Base-by-base conservation (phyloP, 192 early-diverging fungal genomes). In the Coemansia sp. region DNA sequence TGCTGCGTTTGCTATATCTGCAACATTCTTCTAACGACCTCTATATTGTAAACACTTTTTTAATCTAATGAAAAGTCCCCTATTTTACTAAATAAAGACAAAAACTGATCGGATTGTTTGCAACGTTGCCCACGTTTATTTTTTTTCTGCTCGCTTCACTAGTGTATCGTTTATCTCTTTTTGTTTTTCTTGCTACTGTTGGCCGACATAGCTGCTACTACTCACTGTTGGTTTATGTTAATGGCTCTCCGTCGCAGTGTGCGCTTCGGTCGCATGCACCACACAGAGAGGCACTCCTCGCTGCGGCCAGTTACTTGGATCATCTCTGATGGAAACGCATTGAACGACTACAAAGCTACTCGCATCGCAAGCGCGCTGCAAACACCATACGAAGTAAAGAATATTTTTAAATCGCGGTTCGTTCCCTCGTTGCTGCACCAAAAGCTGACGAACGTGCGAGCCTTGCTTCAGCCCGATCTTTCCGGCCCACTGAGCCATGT, bases 221-320 rank as follows among this genome's bases (percentile, higher is more conserved):
- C 57, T 34, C 15, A 7, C 66, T 0, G 46, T 3, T 40, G 15
- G 27, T 24, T 22, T 31, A 42, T 29, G 24, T n/a, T 15, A 38
- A 29, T 31, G 46, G 36, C 34, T 55, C 31, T 36, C 20, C 9
- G 20, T 57, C 20, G 31, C 22, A 46, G 43, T 27, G 13, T 62
- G 15, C 33, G 27, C 41, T 47, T 49, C 24, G 47, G 52, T 27
- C 49, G 70, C 52, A 33, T 43, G 27, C 65, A 73, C 66, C 46
- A 49, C n/a, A 41, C 63, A 4, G 82, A 73, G 42, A 63, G 82
- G 36, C 77, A 84, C 59, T 74, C 82, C 47, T 76, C 82, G 67
- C 72, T 84, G 55, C 59, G 54, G 24, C 77, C 77, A 22, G 67
- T 70, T 42, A 52, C 71, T 12, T 84, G 82, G 82, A 59, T 84